phyloP scores from a whole-genome alignment of 202 grass and related monocot genomes.

The Zoysia matrella region DNA sequence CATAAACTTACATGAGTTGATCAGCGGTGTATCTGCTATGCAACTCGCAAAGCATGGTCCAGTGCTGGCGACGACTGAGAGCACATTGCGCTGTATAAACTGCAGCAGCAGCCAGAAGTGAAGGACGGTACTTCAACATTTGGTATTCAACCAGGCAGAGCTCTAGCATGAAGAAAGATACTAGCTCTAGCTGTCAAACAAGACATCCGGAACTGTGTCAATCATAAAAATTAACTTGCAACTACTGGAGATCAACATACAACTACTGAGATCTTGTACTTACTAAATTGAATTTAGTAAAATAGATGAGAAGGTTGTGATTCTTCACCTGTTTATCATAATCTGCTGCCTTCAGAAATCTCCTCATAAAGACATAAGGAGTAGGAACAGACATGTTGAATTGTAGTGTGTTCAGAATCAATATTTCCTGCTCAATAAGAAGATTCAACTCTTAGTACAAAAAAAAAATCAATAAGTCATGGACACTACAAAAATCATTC shows the following conservation, averaged over 20 bases:
- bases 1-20: conserved; percentile 20
- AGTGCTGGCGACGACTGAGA: conserved; percentile 60
- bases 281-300: conserved; percentile 15
- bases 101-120: conserved; percentile 81
- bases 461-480: neutral
- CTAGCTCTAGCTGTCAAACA: conserved; percentile 68
- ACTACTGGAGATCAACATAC: neutral
- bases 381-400: conserved; percentile 96
- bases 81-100: conserved; percentile 88
- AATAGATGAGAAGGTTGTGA: neutral
- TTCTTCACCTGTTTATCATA: conserved; percentile 76
- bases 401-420: conserved; percentile 69
- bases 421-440: conserved; percentile 73
- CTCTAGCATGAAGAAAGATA: conserved; percentile 90
- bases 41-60: conserved; percentile 69
- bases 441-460: conserved; percentile 15
- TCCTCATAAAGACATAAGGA: conserved; percentile 89
- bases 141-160: conserved; percentile 85
- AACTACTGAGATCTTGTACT: conserved; percentile 12
- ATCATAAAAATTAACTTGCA: neutral
- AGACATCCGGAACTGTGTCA: conserved; percentile 18
- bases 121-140: conserved; percentile 83
- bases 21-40: conserved; percentile 74
- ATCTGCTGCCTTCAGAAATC: conserved; percentile 92
- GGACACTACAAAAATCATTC: conserved; percentile 1